Evolutionary conservation across 1,139 yeast genomes (phyloP).

Genomic region (Yamadazyma dendronema): DNA sequence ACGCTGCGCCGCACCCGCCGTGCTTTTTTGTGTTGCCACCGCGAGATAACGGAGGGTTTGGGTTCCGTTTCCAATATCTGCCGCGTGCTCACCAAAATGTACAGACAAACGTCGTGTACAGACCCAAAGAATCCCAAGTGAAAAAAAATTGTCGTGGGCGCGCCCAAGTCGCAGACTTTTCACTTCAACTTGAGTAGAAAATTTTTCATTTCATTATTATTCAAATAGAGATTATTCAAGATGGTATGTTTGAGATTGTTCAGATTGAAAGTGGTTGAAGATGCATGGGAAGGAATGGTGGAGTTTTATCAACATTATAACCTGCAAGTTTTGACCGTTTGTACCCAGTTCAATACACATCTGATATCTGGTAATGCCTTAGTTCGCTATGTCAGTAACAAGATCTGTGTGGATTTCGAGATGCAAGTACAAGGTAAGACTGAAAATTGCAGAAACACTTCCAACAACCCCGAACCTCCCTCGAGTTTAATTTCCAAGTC

Average conservation of each 20-base stretch:
- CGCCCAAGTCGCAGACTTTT: not conserved
- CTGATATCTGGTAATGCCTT: too few relatives aligned
- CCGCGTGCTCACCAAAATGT: too few relatives aligned
- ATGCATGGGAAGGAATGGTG: not conserved
- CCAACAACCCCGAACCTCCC: too few relatives aligned
- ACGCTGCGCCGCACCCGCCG: too few relatives aligned
- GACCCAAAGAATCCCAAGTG: not conserved
- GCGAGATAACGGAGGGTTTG: not conserved
- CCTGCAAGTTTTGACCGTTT: not conserved
- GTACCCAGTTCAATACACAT: too few relatives aligned
- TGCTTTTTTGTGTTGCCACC: too few relatives aligned
- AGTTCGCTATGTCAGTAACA: too few relatives aligned
- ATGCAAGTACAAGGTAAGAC: too few relatives aligned
- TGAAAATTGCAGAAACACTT: too few relatives aligned
- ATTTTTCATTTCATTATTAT: constrained; percentile 15
- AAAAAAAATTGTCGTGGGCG: not conserved
- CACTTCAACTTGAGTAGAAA: constrained; percentile 10
- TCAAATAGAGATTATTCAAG: constrained; percentile 18
- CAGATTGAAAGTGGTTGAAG: not conserved
- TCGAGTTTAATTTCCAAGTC: too few relatives aligned
- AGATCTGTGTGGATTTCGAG: too few relatives aligned
- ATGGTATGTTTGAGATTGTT: constrained; percentile 20
- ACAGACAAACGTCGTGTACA: too few relatives aligned
- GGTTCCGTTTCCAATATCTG: not conserved
- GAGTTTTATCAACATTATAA: not conserved